phyloP scores from a whole-genome alignment of 495 filamentous ascomycete species.

The Bombardia bombarda region DNA sequence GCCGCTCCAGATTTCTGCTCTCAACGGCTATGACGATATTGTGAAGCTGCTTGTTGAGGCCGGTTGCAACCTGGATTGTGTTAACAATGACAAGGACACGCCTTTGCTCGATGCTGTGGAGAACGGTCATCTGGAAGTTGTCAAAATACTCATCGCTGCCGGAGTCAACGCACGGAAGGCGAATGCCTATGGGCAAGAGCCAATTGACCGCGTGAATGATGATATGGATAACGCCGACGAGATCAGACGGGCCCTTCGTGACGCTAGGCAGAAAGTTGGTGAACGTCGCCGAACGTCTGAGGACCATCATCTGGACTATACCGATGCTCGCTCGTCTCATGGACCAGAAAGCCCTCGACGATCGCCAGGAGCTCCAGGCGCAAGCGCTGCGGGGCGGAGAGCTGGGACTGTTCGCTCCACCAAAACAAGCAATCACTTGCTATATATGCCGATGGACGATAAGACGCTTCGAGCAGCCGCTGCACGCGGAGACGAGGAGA shows the following conservation, averaged over 20 bases:
- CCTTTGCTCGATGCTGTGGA: slow-evolving; percentile 94
- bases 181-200: slow-evolving; percentile 80
- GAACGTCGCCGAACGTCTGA: slow-evolving; percentile 54
- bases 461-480: slow-evolving; percentile 76
- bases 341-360: slow-evolving; percentile 62
- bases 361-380: slow-evolving; percentile 42
- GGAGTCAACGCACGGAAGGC: slow-evolving; percentile 83
- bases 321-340: slow-evolving; percentile 55
- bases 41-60: slow-evolving; percentile 73
- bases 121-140: slow-evolving; percentile 86
- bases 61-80: slow-evolving; percentile 71
- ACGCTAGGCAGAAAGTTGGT: slow-evolving; percentile 42
- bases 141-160: slow-evolving; percentile 72
- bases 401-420: slow-evolving; percentile 40
- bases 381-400: slow-evolving; percentile 28
- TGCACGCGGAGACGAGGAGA: slow-evolving; percentile 71
- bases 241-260: slow-evolving; percentile 46
- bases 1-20: slow-evolving; percentile 81
- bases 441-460: slow-evolving; percentile 49
- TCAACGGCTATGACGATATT: slow-evolving; percentile 74
- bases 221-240: slow-evolving; percentile 56
- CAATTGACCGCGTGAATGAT: slow-evolving; percentile 69
- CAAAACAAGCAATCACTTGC: slow-evolving; percentile 47
- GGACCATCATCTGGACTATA: slow-evolving; percentile 48
- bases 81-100: slow-evolving; percentile 82